phyloP scores from a whole-genome alignment of 129 eudicot species.

The Saposhnikovia divaricata region DNA sequence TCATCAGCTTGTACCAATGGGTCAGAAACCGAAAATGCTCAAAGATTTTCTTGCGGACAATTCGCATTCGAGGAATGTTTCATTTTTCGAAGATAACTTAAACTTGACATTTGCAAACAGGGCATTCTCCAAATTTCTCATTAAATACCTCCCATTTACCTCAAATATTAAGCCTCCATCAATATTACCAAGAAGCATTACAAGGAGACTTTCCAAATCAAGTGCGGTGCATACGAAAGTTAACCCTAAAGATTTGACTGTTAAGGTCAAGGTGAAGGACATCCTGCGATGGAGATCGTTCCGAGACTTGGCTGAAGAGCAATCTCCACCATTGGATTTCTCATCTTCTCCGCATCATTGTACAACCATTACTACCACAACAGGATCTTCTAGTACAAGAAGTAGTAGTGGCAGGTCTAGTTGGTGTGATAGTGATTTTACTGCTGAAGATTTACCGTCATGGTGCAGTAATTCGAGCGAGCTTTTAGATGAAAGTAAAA shows the following conservation, averaged over 20 bases:
- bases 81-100: slow-evolving; percentile 12
- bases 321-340: slow-evolving; percentile 23
- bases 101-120: slow-evolving; percentile 21
- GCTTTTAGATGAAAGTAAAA: slow-evolving; percentile 25
- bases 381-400: slow-evolving; percentile 11
- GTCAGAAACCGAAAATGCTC: slow-evolving; percentile 48
- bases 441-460: slow-evolving; percentile 45
- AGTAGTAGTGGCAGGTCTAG: slow-evolving; percentile 38
- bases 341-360: slow-evolving; percentile 29
- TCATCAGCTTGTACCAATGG: slow-evolving; percentile 8
- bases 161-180: slow-evolving; percentile 40
- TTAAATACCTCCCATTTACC: slow-evolving; percentile 34
- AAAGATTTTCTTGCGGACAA: slow-evolving; percentile 64
- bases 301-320: slow-evolving; percentile 49
- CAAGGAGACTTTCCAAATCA: slow-evolving; percentile 30
- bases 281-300: slow-evolving; percentile 78
- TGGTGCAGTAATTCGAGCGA: slow-evolving; percentile 24
- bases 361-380: slow-evolving; percentile 18
- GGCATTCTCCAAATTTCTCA: slow-evolving; percentile 22
- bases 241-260: slow-evolving; percentile 6
- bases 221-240: background rate
- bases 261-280: slow-evolving; percentile 62
- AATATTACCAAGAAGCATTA: slow-evolving; percentile 33
- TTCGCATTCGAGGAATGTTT: background rate
- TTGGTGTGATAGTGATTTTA: slow-evolving; percentile 65